A percentile compares a stretch with the other conserved stretches of the same genome.
phyloP scores from a whole-genome alignment of 768 basidiomycete species.

The Mycena amicta region DNA sequence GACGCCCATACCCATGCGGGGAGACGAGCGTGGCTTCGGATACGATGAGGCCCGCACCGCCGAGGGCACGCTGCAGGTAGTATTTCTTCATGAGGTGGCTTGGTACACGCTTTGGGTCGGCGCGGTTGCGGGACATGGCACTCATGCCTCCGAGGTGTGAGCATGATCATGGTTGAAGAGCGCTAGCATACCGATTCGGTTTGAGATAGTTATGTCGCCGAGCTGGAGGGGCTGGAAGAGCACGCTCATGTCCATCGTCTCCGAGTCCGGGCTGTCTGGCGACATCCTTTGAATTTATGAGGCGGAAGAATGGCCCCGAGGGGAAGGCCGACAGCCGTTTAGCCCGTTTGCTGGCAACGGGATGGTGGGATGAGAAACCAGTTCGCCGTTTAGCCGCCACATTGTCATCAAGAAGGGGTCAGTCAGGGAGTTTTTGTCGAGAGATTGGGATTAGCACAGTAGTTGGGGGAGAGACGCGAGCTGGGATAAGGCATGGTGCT shows the following conservation, averaged over 20 bases:
- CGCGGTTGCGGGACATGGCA: constrained; percentile 44
- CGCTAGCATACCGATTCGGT: constrained; percentile 32
- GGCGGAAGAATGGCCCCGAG: not conserved
- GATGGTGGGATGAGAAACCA: not conserved
- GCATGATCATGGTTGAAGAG: too few species aligned
- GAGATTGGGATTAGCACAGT: not conserved
- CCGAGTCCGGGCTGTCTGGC: not conserved
- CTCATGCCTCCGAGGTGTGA: constrained; percentile 29
- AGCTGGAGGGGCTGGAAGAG: constrained; percentile 38
- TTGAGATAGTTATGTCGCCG: constrained; percentile 38
- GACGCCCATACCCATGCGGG: constrained; percentile 40
- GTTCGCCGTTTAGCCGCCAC: not conserved
- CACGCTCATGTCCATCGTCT: constrained; percentile 4
- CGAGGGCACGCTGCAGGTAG: constrained; percentile 42
- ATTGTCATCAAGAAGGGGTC: not conserved
- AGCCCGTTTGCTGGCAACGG: not conserved
- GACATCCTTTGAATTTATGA: not conserved
- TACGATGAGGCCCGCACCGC: constrained; percentile 43
- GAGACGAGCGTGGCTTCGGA: constrained; percentile 43
- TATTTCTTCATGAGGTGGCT: constrained; percentile 42
- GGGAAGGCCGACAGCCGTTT: not conserved
- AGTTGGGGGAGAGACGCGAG: too few species aligned
- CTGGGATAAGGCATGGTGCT: too few species aligned
- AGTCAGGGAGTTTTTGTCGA: not conserved
- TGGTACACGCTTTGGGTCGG: constrained; percentile 38